Base-by-base conservation (phyloP, 169 alveolate species). In the Plasmodium coatneyi region DNA sequence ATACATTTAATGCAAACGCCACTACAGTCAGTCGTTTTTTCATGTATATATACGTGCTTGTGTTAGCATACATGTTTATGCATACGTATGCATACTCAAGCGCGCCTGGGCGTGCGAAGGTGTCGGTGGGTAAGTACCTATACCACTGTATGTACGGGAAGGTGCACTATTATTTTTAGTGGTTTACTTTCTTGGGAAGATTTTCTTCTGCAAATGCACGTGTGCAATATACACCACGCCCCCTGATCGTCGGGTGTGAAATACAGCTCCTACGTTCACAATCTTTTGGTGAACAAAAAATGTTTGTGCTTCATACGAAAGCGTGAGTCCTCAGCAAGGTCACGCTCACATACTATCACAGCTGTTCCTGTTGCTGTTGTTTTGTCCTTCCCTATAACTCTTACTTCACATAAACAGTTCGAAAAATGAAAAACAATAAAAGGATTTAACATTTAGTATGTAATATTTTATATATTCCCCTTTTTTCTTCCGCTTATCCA, bases 1-100 rank as follows among this genome's bases (percentile, higher is more conserved):
- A 49, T 49, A 80, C 19, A 4, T 52, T 22, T 80, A 80, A 49
- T 9, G 39, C 87, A 49, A 46, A 52, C 34, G 25, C 70, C 84
- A 39, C 56, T 83, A 19, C 25, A 30, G 56, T 46, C 71, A 66
- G 39, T 34, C 93, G 10, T 71, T 22, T 74, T 71, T 74, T 25
- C 66, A 43, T 72, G n/a, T 71, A 41, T 74, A 84, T 84, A 71
- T 12, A 52, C 12, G 39, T 70, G 43, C 71, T 32, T 70, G 76
- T 30, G 30, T 83, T 76, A 2, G 36, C 72, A 80, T 80, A 46
- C 72, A 80, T 80, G 71, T 19, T 43, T 80, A 19, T 80, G 86
- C 36, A 49, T 28, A 49, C 28, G 60, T 80, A 80, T 80, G 72
- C 72, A 46, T 7, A 80, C 60, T 22, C 19, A 34, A 16, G 39